Conservation (phyloP, 768 basidiomycete genomes). For the Pleurotus platypus region DNA sequence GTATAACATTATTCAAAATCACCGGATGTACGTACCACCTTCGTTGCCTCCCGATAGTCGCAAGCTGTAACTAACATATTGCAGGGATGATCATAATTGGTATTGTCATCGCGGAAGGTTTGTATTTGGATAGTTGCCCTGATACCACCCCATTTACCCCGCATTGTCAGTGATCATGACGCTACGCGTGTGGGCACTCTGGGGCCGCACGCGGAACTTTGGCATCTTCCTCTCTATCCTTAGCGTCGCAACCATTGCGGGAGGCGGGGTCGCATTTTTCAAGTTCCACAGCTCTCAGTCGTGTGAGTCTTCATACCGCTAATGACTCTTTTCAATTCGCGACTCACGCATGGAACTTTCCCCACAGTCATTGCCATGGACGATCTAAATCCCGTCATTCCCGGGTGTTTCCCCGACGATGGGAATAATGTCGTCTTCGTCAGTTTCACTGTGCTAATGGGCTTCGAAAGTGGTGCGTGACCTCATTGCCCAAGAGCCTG, state of each 20-base stretch:
- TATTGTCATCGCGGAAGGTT: conserved; percentile 10
- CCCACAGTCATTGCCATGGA: conserved; percentile 8
- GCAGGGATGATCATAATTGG: conserved; percentile 8
- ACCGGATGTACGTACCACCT: conserved; percentile 1
- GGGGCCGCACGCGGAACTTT: conserved; percentile 7
- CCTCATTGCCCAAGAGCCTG: not conserved
- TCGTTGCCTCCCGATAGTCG: not conserved
- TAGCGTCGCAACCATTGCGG: not conserved
- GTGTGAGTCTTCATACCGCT: not conserved
- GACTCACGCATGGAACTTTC: not conserved
- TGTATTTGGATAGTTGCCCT: not conserved
- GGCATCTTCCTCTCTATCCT: not conserved
- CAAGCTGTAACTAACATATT: not conserved
- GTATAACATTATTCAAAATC: not conserved
- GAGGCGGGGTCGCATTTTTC: conserved; percentile 1
- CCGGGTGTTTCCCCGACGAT: conserved; percentile 11
- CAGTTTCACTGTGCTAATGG: conserved; percentile 11
- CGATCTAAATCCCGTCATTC: conserved; percentile 1
- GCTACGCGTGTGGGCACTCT: conserved; percentile 14
- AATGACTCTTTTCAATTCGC: not conserved
- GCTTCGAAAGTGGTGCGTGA: not conserved
- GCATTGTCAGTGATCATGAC: conserved; percentile 7
- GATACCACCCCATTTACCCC: not conserved
- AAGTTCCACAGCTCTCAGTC: not conserved
- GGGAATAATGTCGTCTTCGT: conserved; percentile 13